Conservation (phyloP, 225 moss, liverwort and hornwort species). For the Bryoerythrophyllum caledonicum region DNA sequence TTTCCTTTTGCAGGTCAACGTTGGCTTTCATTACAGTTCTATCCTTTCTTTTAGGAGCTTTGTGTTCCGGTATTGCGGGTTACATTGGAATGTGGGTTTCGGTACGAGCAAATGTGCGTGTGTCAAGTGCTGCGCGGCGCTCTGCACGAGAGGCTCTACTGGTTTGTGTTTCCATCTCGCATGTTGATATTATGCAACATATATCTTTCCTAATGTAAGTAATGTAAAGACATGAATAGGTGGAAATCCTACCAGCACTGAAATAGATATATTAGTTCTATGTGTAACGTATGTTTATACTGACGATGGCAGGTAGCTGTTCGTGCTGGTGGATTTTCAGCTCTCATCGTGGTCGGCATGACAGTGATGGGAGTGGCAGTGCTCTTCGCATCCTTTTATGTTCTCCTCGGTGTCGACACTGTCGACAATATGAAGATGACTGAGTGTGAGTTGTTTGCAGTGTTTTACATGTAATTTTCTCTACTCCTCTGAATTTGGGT, state of each 20-base stretch:
- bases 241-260: not conserved
- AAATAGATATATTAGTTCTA: not conserved
- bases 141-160: conserved; percentile 90
- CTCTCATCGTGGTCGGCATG: conserved; percentile 96
- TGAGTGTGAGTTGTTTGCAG: conserved; percentile 61
- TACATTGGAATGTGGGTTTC: conserved; percentile 99
- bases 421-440: conserved; percentile 70
- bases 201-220: not conserved
- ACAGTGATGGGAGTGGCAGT: conserved; percentile 93
- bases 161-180: conserved; percentile 43
- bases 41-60: conserved; percentile 90
- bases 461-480: not conserved
- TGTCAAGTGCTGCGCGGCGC: conserved; percentile 91
- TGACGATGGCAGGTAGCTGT: conserved; percentile 56
- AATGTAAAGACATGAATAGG: not conserved
- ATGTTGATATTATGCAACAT: not conserved
- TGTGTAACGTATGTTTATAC: conserved; percentile 3
- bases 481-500: not conserved
- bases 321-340: conserved; percentile 96
- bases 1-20: conserved; percentile 53
- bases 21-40: conserved; percentile 88
- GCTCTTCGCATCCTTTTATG: conserved; percentile 84
- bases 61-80: conserved; percentile 95
- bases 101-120: conserved; percentile 96
- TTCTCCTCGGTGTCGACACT: conserved; percentile 76